A percentile compares a stretch with the other conserved stretches of the same genome.
Conservation (phyloP, 2,329 filamentous ascomycete genomes). For the Trichoderma endophyticum region DNA sequence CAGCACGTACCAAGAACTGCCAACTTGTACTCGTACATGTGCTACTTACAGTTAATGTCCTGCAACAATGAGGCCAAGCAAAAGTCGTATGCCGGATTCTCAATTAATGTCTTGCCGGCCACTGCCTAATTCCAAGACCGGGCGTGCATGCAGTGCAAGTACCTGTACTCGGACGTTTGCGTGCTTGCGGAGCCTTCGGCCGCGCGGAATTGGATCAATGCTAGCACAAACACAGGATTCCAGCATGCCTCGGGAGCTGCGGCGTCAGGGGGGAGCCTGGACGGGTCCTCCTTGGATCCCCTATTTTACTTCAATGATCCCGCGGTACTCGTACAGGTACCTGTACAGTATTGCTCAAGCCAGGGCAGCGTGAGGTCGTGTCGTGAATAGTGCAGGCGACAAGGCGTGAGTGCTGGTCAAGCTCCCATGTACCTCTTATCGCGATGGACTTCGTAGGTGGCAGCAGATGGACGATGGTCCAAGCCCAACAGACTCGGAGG, state of each 20-base stretch:
- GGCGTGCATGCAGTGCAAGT: neutral
- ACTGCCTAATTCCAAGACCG: neutral
- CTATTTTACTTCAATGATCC: neutral
- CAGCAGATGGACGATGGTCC: neutral
- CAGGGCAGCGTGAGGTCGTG: neutral
- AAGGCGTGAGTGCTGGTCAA: neutral
- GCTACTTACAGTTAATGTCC: neutral
- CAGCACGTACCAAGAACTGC: neutral
- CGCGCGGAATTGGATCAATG: neutral
- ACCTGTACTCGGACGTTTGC: slow-evolving; percentile 4
- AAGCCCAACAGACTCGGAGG: neutral
- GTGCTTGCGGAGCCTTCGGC: slow-evolving; percentile 10
- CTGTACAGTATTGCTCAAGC: neutral
- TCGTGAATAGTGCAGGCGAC: neutral
- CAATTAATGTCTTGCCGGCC: neutral
- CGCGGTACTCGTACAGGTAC: neutral
- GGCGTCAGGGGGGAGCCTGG: slow-evolving; percentile 4
- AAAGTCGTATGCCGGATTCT: neutral
- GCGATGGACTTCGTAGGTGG: neutral
- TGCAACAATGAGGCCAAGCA: neutral
- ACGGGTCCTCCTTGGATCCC: neutral
- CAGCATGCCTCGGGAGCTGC: slow-evolving; percentile 16
- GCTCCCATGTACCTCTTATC: neutral
- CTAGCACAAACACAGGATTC: slow-evolving; percentile 1
- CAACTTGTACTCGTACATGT: neutral